Evolutionary conservation across 1,284 basidiomycete genomes (phyloP).

Genomic region (Boletus sp.): DNA sequence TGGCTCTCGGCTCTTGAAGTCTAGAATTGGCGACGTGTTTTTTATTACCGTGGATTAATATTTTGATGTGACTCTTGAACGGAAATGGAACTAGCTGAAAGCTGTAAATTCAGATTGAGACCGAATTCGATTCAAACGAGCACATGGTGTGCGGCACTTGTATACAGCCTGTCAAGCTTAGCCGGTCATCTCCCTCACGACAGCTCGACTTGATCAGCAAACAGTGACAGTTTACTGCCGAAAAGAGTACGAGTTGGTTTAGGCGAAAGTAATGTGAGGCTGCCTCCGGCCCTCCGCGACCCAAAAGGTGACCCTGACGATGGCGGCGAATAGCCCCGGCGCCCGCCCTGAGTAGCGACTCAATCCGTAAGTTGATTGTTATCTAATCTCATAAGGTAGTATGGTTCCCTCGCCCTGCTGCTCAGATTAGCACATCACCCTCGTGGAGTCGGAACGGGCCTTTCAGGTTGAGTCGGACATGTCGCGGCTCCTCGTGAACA

Average conservation of each 20-base stretch:
- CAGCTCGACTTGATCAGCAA: background rate
- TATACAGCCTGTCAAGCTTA: background rate
- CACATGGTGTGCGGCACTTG: too few relatives aligned
- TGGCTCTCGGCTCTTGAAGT: slow-evolving; percentile 18
- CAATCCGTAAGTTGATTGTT: background rate
- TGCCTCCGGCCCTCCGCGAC: too few relatives aligned
- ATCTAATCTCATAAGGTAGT: background rate
- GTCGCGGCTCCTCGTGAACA: slow-evolving; percentile 27
- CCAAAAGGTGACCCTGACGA: background rate
- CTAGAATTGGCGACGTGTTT: background rate
- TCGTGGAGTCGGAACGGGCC: background rate
- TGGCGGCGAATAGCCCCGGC: background rate
- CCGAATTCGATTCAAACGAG: too few relatives aligned
- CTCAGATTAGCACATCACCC: background rate
- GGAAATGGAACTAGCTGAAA: background rate
- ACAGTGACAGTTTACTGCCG: too few relatives aligned
- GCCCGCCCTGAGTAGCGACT: background rate
- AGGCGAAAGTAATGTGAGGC: background rate
- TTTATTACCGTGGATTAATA: background rate
- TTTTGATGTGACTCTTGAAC: background rate
- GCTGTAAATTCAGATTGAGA: background rate
- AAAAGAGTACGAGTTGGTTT: background rate
- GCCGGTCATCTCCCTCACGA: background rate
- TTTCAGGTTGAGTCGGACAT: slow-evolving; percentile 7
- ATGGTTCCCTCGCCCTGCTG: background rate